Evolutionary conservation across 441 rosid genomes (phyloP), one percentile per base, ranked within the genome.

Genomic region (Arabidopsis hybrid): DNA sequence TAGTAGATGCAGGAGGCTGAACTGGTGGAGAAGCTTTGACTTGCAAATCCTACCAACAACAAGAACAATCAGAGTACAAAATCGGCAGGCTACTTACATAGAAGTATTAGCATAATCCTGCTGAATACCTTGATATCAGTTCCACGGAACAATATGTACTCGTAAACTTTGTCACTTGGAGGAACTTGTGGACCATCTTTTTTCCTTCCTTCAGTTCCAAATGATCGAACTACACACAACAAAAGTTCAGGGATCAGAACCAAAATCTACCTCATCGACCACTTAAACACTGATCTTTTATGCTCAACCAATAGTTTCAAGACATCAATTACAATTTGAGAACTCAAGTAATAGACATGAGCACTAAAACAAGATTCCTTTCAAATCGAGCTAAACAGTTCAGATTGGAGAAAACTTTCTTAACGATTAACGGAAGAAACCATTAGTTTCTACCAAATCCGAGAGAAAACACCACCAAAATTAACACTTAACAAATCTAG

Each of bases 181-280:
- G 84, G 92, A 40, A 89, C 81, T 79, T 91, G 97, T 0, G 88
- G 88, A 34, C 97, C 98, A 84, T 92, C 98, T 59, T 91, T 90
- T 77, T 90, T 89, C 82, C 98, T 83, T 79, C 95, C 98, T 83
- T 95, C 98, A 13, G 98, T 92, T 77, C 99, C 99, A 84, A 92
- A 92, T 13, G 99, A 92, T 74, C 98, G 88, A 26, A 91, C 99
- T 92, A 84, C 79, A 68, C 40, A 75, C 31, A 42, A 16, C 26
- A 6, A 53, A 69, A 29, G 16, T 43, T 7, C 42, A 57, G 2
- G 29, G 38, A 42, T 73, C 21, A 78, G 60, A 14, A 65, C 6
- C 13, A 42, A 43, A 53, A 45, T 8, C n/a, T 21, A 61, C 56
- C 56, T 7, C 16, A 71, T n/a, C 7, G 8, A 51, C 39, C 17